A percentile compares a stretch with the other conserved stretches of the same genome.
These are phyloP conservation scores for Teratosphaeria viscida DNA, from an alignment of 2,329 filamentous ascomycete species.

Conservation along the genomic window DNA sequence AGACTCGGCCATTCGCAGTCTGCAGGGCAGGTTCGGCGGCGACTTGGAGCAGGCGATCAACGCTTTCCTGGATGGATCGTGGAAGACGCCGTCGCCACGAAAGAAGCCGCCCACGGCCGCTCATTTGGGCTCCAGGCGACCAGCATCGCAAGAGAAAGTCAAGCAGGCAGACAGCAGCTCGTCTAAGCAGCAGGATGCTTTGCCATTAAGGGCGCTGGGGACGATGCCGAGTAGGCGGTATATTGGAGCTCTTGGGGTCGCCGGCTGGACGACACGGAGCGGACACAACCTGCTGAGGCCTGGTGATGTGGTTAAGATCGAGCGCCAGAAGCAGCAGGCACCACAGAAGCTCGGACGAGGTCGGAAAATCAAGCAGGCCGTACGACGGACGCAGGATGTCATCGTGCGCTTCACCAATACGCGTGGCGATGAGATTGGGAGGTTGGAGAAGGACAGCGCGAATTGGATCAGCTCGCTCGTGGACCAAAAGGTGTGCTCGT, in stretches of 20 bases:
- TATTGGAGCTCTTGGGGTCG: constrained; percentile 82
- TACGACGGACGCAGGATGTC: constrained; percentile 64
- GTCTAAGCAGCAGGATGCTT: not conserved
- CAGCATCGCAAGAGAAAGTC: not conserved
- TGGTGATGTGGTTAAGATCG: constrained; percentile 74
- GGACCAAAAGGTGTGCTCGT: constrained; percentile 78
- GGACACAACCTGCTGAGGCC: constrained; percentile 65
- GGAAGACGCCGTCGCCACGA: constrained; percentile 32
- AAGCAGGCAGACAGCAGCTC: not conserved
- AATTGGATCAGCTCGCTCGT: constrained; percentile 87
- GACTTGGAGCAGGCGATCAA: constrained; percentile 54
- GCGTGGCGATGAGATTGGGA: constrained; percentile 70
- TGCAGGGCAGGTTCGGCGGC: constrained; percentile 41
- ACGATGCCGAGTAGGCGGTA: constrained; percentile 56
- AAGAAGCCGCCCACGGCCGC: constrained; percentile 3
- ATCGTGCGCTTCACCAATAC: constrained; percentile 83
- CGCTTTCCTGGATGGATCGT: constrained; percentile 54
- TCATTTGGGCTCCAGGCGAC: not conserved
- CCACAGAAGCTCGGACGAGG: constrained; percentile 33
- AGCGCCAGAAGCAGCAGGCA: constrained; percentile 66
- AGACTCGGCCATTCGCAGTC: constrained; percentile 32
- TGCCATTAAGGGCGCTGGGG: constrained; percentile 10
- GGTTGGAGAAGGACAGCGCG: constrained; percentile 76
- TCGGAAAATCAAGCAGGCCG: constrained; percentile 36
- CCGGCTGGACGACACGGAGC: constrained; percentile 84